These are phyloP conservation scores for Rhodotorula kratochvilovae DNA, from an alignment of 768 basidiomycete species.

Conservation along the genomic window DNA sequence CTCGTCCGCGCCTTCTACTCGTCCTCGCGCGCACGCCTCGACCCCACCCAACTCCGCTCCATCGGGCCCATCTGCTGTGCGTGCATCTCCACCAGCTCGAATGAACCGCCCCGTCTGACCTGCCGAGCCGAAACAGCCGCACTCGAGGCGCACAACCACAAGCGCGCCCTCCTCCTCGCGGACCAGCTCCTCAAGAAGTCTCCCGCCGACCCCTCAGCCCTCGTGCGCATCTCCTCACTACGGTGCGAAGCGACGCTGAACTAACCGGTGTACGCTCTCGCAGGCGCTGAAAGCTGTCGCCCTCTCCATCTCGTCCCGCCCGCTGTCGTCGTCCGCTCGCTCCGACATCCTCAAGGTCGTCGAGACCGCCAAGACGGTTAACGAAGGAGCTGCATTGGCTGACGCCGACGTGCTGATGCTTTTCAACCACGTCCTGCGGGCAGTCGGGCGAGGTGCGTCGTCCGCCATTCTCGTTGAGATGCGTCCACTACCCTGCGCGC, in stretches of 20 bases:
- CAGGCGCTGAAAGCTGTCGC: constrained; percentile 33
- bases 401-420: constrained; percentile 31
- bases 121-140: constrained; percentile 7
- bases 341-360: constrained; percentile 15
- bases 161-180: constrained; percentile 21
- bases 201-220: constrained; percentile 8
- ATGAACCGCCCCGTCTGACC: background rate
- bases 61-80: constrained; percentile 24
- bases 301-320: constrained; percentile 10
- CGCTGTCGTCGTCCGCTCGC: background rate
- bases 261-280: too few species aligned
- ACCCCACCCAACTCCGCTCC: constrained; percentile 6
- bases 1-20: constrained; percentile 19
- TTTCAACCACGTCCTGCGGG: constrained; percentile 3
- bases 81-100: background rate
- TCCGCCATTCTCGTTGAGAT: too few species aligned
- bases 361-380: constrained; percentile 10
- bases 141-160: constrained; percentile 22
- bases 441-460: constrained; percentile 9
- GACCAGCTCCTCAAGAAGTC: constrained; percentile 27
- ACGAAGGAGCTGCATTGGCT: constrained; percentile 2
- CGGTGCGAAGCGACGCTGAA: fast-evolving
- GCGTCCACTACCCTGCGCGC: background rate
- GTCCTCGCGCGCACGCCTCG: background rate
- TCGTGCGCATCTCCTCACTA: constrained; percentile 1